These are phyloP conservation scores for Pythium rhizo-oryzae DNA, from an alignment of 352 stramenopile species.

Conservation along the genomic window DNA sequence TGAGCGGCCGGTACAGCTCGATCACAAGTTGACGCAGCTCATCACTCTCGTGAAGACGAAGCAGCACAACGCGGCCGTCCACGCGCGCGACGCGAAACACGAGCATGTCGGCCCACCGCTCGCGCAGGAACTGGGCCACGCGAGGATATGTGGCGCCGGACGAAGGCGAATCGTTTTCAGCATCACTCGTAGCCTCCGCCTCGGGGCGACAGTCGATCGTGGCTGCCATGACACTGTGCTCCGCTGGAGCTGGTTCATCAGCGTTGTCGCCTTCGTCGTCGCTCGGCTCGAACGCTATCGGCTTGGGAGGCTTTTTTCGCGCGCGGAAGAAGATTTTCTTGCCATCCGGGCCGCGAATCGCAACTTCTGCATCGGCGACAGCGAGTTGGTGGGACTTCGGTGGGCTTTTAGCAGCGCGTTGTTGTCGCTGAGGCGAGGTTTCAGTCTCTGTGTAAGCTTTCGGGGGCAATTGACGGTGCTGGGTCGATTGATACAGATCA, in stretches of 20 bases:
- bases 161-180: not conserved
- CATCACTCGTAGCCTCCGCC: too few species aligned
- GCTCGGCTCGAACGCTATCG: not conserved
- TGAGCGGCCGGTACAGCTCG: conserved; percentile 29
- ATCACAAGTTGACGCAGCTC: conserved; percentile 27
- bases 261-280: not conserved
- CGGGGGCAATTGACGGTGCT: not conserved
- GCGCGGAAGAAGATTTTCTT: conserved; percentile 48
- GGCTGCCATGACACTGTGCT: too few species aligned
- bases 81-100: conserved; percentile 29
- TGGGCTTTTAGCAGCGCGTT: not conserved
- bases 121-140: conserved; percentile 8
- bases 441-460: not conserved
- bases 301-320: not conserved
- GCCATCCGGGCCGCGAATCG: conserved; percentile 37
- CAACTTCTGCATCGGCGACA: conserved; percentile 35
- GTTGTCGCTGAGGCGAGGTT: not conserved
- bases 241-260: not conserved
- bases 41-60: conserved; percentile 32
- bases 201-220: too few species aligned
- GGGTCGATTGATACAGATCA: conserved; percentile 13
- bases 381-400: too few species aligned
- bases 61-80: conserved; percentile 9
- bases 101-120: conserved; percentile 23
- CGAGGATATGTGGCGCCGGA: not conserved